Evolutionary conservation across 2,329 filamentous ascomycete genomes (phyloP), one percentile per base, ranked within the genome.

Genomic region (Aspergillus intermedius): DNA sequence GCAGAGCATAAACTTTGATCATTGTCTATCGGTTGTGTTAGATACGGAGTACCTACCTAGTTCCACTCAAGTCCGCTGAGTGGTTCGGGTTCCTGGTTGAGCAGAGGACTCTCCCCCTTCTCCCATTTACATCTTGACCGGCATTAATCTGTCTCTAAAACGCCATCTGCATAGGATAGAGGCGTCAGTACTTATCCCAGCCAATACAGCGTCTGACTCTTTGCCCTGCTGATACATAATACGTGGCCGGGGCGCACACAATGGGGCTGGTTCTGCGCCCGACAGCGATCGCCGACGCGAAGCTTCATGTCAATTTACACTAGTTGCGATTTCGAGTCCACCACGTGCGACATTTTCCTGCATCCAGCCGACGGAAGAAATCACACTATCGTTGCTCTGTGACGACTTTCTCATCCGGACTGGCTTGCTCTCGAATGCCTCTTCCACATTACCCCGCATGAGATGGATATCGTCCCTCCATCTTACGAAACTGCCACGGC

Each of bases 401-500:
- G 37, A 37, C 44, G 42, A 43, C n/a, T 34, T 17, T 17, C 17
- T 12, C 17, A 12, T 13, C 37, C 44, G 41, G 15, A 34, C n/a
- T 44, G n/a, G 42, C 10, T 32, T 21, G 13, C 23, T 43, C 22
- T 13, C 17, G 7, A 44, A 15, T 30, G 23, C 25, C 5, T 43
- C 12, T n/a, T 23, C 9, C 6, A 9, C 10, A 34, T 6, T 30
- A 40, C 37, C 30, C 23, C 8, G 5, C 25, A 6, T 46, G 47
- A 57, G 39, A 81, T 81, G 78, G 78, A 82, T 58, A 72, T 77
- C 45, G 70, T 78, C 45, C 78, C 79, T 25, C 81, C 81, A 4
- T 79, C 79, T n/a, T 84, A 83, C 60, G 72, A 80, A 57, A 73
- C 70, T 42, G 79, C 78, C 46, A 78, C 77, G 9, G 65, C 73